Evolutionary conservation across 2,329 filamentous ascomycete species (phyloP).

Genomic region (Ophiostoma sp.): DNA sequence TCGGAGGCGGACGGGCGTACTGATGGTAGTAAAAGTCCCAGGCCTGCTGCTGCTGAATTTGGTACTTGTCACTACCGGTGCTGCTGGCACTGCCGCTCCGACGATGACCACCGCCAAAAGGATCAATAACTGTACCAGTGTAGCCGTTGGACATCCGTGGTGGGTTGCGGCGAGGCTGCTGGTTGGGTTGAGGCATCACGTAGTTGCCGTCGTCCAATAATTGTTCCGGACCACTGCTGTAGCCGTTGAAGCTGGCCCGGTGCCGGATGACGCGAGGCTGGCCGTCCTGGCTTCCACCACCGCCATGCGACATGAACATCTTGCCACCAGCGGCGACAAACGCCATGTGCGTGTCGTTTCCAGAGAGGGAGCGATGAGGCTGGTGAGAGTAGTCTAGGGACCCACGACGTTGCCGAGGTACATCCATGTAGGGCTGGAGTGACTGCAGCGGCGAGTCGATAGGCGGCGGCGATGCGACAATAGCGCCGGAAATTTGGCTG

Average conservation of each 20-base stretch:
- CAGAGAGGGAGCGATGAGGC: slow-evolving; percentile 2
- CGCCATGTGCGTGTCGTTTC: not conserved
- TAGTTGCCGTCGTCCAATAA: slow-evolving; percentile 28
- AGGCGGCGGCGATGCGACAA: slow-evolving; percentile 18
- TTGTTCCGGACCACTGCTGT: slow-evolving; percentile 31
- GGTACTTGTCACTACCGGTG: slow-evolving; percentile 25
- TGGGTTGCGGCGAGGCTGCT: not conserved
- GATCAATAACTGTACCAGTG: slow-evolving; percentile 26
- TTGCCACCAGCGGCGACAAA: not conserved
- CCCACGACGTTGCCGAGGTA: slow-evolving; percentile 32
- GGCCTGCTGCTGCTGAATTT: slow-evolving; percentile 32
- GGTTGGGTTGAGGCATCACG: not conserved
- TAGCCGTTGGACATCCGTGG: slow-evolving; percentile 24
- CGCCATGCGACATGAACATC: not conserved
- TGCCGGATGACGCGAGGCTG: slow-evolving; percentile 34
- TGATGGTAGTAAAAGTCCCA: slow-evolving; percentile 40
- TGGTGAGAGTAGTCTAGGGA: slow-evolving; percentile 28
- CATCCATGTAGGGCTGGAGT: slow-evolving; percentile 33
- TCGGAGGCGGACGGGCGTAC: slow-evolving; percentile 37
- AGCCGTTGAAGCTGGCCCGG: slow-evolving; percentile 39
- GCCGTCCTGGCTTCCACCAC: not conserved
- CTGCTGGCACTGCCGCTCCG: slow-evolving; percentile 21
- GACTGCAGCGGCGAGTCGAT: not conserved
- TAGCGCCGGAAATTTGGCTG: not conserved
- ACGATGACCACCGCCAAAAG: slow-evolving; percentile 22